A percentile compares a stretch with the other conserved stretches of the same genome.
Conservation (phyloP, 2,329 filamentous ascomycete species). For the Colletotrichum viniferum region DNA sequence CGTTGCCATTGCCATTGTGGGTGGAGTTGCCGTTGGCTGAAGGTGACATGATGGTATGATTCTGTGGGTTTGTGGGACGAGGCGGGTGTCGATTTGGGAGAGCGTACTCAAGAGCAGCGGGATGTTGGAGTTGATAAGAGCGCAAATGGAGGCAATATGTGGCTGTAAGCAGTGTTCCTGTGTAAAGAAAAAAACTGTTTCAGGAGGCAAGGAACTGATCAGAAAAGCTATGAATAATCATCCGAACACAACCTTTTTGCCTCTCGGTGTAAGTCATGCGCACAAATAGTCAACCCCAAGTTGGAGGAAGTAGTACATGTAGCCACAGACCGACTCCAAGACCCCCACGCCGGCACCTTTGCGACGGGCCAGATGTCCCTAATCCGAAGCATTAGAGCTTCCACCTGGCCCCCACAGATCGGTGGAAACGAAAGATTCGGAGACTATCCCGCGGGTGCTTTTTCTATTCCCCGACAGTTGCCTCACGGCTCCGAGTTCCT, state of each 20-base stretch:
- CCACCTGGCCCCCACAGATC: conserved; percentile 12
- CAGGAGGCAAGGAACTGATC: neutral
- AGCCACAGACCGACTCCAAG: neutral
- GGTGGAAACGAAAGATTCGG: neutral
- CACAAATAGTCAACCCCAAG: neutral
- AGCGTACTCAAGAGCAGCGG: neutral
- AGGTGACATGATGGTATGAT: conserved; percentile 6
- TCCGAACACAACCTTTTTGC: neutral
- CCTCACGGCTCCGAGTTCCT: neutral
- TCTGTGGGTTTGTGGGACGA: neutral
- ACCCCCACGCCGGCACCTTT: conserved; percentile 11
- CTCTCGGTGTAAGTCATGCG: neutral
- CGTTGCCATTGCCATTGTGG: neutral
- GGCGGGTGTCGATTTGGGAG: neutral
- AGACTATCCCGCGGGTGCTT: neutral
- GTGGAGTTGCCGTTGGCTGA: conserved; percentile 7
- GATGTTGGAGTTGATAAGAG: neutral
- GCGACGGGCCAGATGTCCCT: neutral
- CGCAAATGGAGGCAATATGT: neutral
- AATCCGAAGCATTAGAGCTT: neutral
- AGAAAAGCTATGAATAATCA: neutral
- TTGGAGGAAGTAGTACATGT: neutral
- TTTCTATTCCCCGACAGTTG: neutral
- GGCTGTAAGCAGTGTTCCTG: neutral
- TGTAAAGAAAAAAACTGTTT: neutral